A percentile compares a stretch with the other conserved stretches of the same genome.
phyloP scores from a whole-genome alignment of 2,329 filamentous ascomycete genomes.

The Dothideomycetes sp. region DNA sequence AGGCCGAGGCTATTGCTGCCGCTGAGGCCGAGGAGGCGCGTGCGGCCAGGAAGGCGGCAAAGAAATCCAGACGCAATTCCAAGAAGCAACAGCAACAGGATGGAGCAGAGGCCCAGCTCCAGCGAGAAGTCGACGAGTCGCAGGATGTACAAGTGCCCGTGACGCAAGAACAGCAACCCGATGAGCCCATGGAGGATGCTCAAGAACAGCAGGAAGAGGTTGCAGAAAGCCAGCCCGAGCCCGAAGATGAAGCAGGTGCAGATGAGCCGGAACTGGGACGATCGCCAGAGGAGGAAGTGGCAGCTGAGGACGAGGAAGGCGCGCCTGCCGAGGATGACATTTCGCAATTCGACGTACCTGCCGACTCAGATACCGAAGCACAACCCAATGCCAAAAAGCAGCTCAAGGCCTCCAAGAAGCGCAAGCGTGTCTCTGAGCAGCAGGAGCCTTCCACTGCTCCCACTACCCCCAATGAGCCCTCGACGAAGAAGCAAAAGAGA shows the following conservation, averaged over 20 bases:
- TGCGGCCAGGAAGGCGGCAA: background rate
- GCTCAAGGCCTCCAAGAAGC: conserved; percentile 11
- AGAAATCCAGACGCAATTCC: conserved; percentile 1
- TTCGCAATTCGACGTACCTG: conserved; percentile 7
- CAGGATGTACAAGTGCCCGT: conserved; percentile 11
- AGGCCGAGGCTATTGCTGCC: background rate
- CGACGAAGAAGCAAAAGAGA: conserved; percentile 6
- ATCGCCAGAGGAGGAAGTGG: no score
- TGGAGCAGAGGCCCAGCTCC: background rate
- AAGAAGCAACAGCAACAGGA: conserved; percentile 5
- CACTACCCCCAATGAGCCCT: background rate
- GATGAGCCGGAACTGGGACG: background rate
- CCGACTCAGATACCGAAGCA: conserved; percentile 2
- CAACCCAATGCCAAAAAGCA: no score
- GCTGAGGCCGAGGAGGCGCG: background rate
- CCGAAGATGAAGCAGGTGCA: conserved; percentile 9
- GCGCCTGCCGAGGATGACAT: conserved; percentile 1
- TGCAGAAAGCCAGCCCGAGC: conserved; percentile 5
- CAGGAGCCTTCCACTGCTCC: conserved; percentile 1
- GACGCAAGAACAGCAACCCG: conserved; percentile 9
- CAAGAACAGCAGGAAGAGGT: background rate
- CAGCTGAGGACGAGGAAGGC: conserved; percentile 2
- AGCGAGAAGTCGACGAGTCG: conserved; percentile 2
- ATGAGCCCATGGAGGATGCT: background rate
- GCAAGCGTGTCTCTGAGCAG: conserved; percentile 4